Conservation (phyloP, 306 rosid species). For the Comarum palustre region DNA sequence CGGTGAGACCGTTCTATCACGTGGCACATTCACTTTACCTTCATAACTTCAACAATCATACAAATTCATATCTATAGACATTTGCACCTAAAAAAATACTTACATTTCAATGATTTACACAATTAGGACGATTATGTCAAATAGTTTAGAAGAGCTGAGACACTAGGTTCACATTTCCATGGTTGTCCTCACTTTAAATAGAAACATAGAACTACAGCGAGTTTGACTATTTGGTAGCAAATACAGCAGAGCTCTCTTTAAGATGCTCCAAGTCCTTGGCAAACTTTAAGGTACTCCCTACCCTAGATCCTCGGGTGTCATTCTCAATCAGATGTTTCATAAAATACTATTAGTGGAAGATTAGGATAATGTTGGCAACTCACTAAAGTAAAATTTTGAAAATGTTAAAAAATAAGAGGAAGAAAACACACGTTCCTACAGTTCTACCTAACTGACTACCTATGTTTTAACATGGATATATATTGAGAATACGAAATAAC, state of each 20-base stretch:
- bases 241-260: not conserved
- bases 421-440: not conserved
- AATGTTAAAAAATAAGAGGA: not conserved
- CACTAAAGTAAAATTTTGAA: not conserved
- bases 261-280: not conserved
- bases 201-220: not conserved
- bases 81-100: not conserved
- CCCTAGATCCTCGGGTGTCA: conserved; percentile 17
- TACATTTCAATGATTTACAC: not conserved
- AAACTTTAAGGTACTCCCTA: conserved; percentile 13
- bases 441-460: not conserved
- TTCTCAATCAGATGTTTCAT: conserved; percentile 8
- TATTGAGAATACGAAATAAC: not conserved
- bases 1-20: not conserved
- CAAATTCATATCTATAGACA: not conserved
- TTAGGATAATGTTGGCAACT: not conserved
- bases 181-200: not conserved
- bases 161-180: not conserved
- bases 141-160: not conserved
- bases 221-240: not conserved
- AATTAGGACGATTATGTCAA: not conserved
- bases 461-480: not conserved
- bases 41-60: not conserved
- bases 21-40: not conserved
- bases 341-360: not conserved